These are phyloP conservation scores for Aureobasidium melanogenum DNA, from an alignment of 2,329 filamentous ascomycete genomes.

Conservation along the genomic window DNA sequence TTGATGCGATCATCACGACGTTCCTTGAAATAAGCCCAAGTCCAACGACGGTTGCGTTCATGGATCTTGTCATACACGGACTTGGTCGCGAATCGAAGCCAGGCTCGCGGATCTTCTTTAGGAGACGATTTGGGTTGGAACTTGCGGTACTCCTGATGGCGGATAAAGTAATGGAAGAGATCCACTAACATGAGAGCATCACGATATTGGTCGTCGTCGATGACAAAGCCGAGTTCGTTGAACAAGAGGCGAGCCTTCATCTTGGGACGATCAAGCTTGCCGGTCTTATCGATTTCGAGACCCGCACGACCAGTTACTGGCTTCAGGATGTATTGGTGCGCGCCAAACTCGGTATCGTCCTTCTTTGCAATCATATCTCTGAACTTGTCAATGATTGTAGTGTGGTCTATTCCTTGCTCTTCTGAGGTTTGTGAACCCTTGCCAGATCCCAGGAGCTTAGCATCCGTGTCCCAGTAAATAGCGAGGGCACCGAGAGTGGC, in stretches of 20 bases:
- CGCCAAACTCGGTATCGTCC: constrained; percentile 46
- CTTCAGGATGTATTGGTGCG: constrained; percentile 89
- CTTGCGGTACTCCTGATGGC: constrained; percentile 94
- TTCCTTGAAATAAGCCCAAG: constrained; percentile 92
- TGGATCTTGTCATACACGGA: constrained; percentile 91
- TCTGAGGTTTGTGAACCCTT: constrained; percentile 57
- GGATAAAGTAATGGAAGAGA: constrained; percentile 95
- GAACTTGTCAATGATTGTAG: constrained; percentile 69
- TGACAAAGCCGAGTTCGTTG: constrained; percentile 93
- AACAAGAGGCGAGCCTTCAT: constrained; percentile 88
- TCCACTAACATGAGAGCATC: constrained; percentile 98
- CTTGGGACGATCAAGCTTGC: constrained; percentile 67
- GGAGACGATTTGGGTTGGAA: constrained; percentile 76
- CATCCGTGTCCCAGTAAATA: constrained; percentile 97
- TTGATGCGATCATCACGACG: constrained; percentile 77
- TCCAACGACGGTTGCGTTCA: constrained; percentile 85
- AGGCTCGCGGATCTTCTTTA: constrained; percentile 85
- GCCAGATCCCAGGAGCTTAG: constrained; percentile 71
- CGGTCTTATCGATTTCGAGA: constrained; percentile 89
- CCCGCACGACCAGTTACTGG: constrained; percentile 93
- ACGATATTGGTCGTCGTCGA: constrained; percentile 95
- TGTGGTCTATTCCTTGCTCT: constrained; percentile 57
- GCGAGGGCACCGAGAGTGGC: constrained; percentile 83
- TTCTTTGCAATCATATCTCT: constrained; percentile 69
- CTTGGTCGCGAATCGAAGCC: constrained; percentile 84